phyloP scores from a whole-genome alignment of 1,284 basidiomycete species.

The Takashimella koratensis region DNA sequence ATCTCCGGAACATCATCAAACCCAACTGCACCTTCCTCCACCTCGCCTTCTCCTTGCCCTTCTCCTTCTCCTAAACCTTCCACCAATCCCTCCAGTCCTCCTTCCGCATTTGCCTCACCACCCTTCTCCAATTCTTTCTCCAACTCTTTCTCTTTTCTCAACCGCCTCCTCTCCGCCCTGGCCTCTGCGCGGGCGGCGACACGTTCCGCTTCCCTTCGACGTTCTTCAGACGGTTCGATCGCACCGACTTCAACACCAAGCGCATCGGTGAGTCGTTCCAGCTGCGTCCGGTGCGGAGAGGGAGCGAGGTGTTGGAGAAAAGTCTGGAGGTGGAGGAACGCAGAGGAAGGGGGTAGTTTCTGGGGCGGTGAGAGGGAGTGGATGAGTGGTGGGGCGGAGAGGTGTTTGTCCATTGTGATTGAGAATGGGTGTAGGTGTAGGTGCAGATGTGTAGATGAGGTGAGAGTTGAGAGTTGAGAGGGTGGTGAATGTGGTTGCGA shows the following conservation, averaged over 20 bases:
- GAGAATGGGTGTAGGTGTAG: too few species aligned
- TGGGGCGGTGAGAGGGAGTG: constrained; percentile 27
- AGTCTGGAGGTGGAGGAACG: constrained; percentile 30
- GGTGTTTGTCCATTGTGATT: constrained; percentile 42
- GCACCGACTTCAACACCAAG: constrained; percentile 43
- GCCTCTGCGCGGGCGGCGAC: constrained; percentile 21
- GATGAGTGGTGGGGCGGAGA: constrained; percentile 42
- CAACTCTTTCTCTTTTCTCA: constrained; percentile 19
- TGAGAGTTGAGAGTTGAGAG: not conserved
- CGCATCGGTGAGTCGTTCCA: constrained; percentile 45
- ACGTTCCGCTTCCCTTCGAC: constrained; percentile 32
- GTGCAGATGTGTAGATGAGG: too few species aligned
- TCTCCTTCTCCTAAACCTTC: constrained; percentile 17
- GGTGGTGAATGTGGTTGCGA: not conserved
- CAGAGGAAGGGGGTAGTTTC: constrained; percentile 23
- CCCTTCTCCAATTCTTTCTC: constrained; percentile 25
- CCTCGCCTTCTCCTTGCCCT: constrained; percentile 13
- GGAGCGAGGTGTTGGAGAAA: constrained; percentile 28
- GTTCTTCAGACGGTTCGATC: constrained; percentile 34
- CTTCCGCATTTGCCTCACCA: constrained; percentile 12
- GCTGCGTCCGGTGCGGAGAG: constrained; percentile 39
- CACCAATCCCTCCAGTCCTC: constrained; percentile 23
- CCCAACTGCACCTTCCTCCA: constrained; percentile 23
- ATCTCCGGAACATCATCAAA: constrained; percentile 27
- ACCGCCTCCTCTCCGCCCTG: constrained; percentile 20